Evolutionary conservation across 148 eudicot species (phyloP), one percentile per base, ranked within the genome.

Genomic region (Simmondsia chinensis): DNA sequence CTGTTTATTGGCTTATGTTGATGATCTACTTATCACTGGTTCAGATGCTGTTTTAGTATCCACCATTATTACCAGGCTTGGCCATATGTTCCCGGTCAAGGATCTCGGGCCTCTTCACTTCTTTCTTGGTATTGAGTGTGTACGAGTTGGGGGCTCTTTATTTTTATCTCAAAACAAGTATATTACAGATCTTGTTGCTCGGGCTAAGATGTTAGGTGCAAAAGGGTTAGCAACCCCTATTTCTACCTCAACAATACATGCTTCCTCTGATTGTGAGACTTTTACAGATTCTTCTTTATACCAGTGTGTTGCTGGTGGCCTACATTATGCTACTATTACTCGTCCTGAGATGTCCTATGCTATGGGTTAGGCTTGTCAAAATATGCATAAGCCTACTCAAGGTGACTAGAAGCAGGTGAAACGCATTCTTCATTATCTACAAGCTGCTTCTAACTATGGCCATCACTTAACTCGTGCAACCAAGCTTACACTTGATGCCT

Each of bases 361-460:
- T 0, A 26, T 56, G 5, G 26, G 20, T 13, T 2, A 5, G 2
- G 8, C 36, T n/a, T 20, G 6, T 13, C 60, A 56, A 5, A 9
- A 22, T 6, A 8, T 6, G 1, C 49, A 62, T 34, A 29, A 33
- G 40, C 2, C 4, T 0, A 30, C 56, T 8, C 19, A n/a, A n/a
- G n/a, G n/a, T n/a, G n/a, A n/a, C n/a, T n/a, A n/a, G n/a, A n/a
- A n/a, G n/a, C n/a, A n/a, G n/a, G n/a, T 63, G 0, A 46, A 46
- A 14, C 19, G 54, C 0, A 9, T 61, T 3, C 30, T 61, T 0
- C 41, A 54, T 1, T 61, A 61, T 12, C 15, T 60, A 0, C 18
- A 19, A 20, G 39, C 22, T 19, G 52, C 52, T 1, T 1, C 9
- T 15, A 4, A 33, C 25, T 28, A 23, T 9, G 59, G 33, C 5